These are phyloP conservation scores for Malassezia arunalokei DNA, from an alignment of 1,284 basidiomycete species.

Conservation along the genomic window DNA sequence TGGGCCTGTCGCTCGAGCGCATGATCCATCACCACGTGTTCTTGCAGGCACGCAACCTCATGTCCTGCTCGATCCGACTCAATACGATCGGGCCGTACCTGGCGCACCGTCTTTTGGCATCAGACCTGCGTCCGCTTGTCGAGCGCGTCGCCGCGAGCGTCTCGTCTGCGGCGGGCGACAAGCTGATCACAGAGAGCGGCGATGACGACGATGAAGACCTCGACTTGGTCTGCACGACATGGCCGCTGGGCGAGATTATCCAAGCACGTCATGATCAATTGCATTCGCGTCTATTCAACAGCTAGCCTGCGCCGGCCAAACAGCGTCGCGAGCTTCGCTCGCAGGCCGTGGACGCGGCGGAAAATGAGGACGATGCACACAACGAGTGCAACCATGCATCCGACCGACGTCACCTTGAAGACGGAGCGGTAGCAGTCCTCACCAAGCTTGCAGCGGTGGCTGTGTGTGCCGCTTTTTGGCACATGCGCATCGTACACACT, in stretches of 20 bases:
- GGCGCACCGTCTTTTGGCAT: conserved; percentile 73
- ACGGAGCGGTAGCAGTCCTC: conserved; percentile 42
- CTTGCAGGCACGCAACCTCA: conserved; percentile 72
- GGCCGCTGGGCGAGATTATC: conserved; percentile 91
- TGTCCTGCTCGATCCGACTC: conserved; percentile 80
- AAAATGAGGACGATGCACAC: conserved; percentile 25
- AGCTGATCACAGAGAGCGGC: neutral
- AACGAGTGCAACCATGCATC: conserved; percentile 24
- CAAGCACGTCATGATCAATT: conserved; percentile 80
- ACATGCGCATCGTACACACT: conserved; percentile 12
- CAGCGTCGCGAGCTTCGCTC: neutral
- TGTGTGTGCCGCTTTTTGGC: conserved; percentile 5
- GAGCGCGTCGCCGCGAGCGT: neutral
- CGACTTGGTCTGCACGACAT: conserved; percentile 63
- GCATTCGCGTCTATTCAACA: conserved; percentile 90
- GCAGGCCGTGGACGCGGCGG: neutral
- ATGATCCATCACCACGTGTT: conserved; percentile 68
- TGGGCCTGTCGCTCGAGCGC: conserved; percentile 63
- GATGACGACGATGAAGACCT: neutral
- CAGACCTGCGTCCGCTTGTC: conserved; percentile 50
- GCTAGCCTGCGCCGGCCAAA: conserved; percentile 18
- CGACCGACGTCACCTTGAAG: conserved; percentile 29
- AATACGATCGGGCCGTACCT: conserved; percentile 87
- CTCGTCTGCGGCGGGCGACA: neutral
- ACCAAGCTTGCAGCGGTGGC: conserved; percentile 32